phyloP scores from a whole-genome alignment of 768 basidiomycete species.

The Fomitopsis serialis region DNA sequence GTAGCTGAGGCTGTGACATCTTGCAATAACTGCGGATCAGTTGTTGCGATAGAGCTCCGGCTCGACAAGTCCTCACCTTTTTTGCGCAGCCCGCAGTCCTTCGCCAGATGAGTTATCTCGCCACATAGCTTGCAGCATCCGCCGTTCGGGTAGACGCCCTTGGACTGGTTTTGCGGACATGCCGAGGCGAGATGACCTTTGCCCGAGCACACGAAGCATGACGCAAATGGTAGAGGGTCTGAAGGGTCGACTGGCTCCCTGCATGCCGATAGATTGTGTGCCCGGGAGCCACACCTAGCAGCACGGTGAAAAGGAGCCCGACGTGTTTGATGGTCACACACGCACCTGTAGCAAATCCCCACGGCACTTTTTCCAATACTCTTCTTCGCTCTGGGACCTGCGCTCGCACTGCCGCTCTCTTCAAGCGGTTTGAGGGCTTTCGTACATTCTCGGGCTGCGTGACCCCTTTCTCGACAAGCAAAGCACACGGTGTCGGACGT shows the following conservation, averaged over 20 bases:
- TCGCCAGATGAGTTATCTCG: conserved; percentile 79
- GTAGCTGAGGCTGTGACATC: conserved; percentile 31
- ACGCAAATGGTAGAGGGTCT: conserved; percentile 80
- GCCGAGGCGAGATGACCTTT: conserved; percentile 82
- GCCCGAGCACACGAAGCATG: conserved; percentile 84
- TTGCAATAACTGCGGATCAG: conserved; percentile 12
- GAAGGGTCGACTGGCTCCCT: conserved; percentile 53
- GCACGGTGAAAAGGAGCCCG: neutral
- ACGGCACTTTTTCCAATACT: conserved; percentile 58
- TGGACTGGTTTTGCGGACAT: conserved; percentile 75
- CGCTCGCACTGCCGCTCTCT: conserved; percentile 13
- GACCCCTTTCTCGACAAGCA: conserved; percentile 80
- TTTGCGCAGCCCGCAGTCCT: conserved; percentile 67
- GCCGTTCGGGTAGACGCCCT: conserved; percentile 87
- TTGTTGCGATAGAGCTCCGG: no score
- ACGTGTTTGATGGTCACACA: neutral
- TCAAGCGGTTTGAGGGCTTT: conserved; percentile 27
- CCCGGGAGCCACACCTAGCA: conserved; percentile 72
- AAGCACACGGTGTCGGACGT: conserved; percentile 68
- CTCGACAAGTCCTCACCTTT: conserved; percentile 43
- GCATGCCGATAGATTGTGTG: conserved; percentile 78
- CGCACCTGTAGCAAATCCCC: conserved; percentile 43
- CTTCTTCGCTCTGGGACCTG: conserved; percentile 15
- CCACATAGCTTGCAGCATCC: conserved; percentile 89
- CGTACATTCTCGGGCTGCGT: conserved; percentile 80